phyloP scores from a whole-genome alignment of 2,329 filamentous ascomycete genomes.

The Calonectria multiphialidica region DNA sequence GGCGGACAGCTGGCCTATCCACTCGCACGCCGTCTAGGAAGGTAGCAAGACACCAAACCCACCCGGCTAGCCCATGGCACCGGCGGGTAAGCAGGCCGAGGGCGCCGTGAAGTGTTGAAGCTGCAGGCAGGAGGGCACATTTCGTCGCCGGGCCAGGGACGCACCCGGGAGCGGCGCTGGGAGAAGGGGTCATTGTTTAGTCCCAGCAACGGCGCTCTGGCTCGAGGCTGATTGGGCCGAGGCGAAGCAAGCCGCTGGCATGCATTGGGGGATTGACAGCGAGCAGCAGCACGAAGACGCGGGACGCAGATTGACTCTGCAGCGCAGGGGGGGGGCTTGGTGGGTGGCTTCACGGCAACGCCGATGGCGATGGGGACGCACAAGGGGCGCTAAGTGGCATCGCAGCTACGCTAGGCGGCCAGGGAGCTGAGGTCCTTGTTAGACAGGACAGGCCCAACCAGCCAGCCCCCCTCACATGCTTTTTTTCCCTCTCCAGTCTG shows the following conservation, averaged over 20 bases:
- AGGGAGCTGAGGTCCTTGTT: constrained; percentile 37
- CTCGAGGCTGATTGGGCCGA: constrained; percentile 1
- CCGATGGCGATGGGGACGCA: constrained; percentile 23
- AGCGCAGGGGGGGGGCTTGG: constrained; percentile 1
- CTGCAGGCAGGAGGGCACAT: not conserved
- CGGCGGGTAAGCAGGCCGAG: constrained; percentile 9
- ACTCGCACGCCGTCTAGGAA: constrained; percentile 9
- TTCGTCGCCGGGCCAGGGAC: not conserved
- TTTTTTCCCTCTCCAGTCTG: not conserved
- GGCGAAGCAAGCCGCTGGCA: not conserved
- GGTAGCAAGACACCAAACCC: constrained; percentile 10
- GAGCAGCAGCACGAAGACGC: not conserved
- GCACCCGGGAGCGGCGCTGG: constrained; percentile 4
- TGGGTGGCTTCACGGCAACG: constrained; percentile 26
- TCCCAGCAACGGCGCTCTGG: not conserved
- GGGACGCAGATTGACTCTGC: constrained; percentile 6
- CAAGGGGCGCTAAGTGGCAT: constrained; percentile 23
- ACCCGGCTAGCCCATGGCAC: not conserved
- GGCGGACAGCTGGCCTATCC: constrained; percentile 15
- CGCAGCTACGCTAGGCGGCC: constrained; percentile 34
- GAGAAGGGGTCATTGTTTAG: constrained; percentile 1
- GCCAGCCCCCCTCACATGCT: not conserved
- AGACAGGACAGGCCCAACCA: constrained; percentile 2
- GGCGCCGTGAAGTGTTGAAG: not conserved
- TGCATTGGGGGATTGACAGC: not conserved